Conservation (phyloP, 1,284 basidiomycete genomes). For the Coniferiporia weirii region DNA sequence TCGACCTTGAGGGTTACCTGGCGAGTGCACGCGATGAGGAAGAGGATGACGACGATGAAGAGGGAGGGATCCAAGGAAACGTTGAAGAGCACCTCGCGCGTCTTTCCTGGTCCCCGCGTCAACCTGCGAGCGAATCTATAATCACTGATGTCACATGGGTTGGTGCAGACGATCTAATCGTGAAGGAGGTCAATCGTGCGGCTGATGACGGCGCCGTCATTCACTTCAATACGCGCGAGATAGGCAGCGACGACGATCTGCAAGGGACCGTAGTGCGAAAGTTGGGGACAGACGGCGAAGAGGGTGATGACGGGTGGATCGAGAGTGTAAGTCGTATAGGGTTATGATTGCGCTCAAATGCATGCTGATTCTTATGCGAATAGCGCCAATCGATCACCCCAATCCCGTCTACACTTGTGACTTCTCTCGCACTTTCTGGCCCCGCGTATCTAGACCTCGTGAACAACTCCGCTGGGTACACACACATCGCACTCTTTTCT, state of each 20-base stretch:
- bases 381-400: slow-evolving; percentile 61
- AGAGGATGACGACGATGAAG: slow-evolving; percentile 4
- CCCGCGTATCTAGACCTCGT: slow-evolving; percentile 85
- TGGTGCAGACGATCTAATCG: slow-evolving; percentile 63
- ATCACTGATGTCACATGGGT: slow-evolving; percentile 87
- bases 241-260: slow-evolving; percentile 24
- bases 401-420: slow-evolving; percentile 41
- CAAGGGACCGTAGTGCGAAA: slow-evolving; percentile 64
- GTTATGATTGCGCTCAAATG: slow-evolving; percentile 4
- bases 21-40: background rate
- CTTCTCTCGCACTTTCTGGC: slow-evolving; percentile 30
- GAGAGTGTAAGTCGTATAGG: slow-evolving; percentile 51
- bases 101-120: slow-evolving; percentile 62
- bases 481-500: slow-evolving; percentile 86
- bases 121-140: slow-evolving; percentile 60
- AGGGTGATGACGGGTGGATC: slow-evolving; percentile 92
- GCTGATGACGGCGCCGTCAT: slow-evolving; percentile 76
- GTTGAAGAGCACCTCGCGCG: slow-evolving; percentile 36
- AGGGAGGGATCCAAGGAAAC: slow-evolving; percentile 29
- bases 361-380: slow-evolving; percentile 14
- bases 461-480: slow-evolving; percentile 73
- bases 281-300: slow-evolving; percentile 75
- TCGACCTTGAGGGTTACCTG: slow-evolving; percentile 56
- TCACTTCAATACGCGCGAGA: slow-evolving; percentile 55
- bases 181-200: slow-evolving; percentile 85